Percentiles rank a stretch among this genome's conserved stretches.
Conservation (phyloP, 2,329 filamentous ascomycete genomes). For the Aureobasidium melanogenum region DNA sequence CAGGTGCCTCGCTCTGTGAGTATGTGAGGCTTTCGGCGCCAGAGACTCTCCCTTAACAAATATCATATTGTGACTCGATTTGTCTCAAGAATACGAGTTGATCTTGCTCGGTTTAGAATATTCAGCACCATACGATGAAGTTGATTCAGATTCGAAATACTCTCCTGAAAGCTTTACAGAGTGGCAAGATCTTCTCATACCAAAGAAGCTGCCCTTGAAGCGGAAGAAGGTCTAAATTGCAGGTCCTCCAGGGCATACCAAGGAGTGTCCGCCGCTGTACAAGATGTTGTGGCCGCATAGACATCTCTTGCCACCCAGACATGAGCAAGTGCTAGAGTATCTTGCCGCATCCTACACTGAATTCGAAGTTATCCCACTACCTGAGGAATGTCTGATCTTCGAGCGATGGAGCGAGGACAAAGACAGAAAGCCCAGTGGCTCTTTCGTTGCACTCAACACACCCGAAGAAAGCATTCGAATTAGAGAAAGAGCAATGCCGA, state of each 20-base stretch:
- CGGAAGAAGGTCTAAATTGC: background rate
- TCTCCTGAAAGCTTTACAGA: background rate
- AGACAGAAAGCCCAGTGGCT: too few species aligned
- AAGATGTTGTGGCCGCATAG: too few species aligned
- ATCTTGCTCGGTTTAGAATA: too few species aligned
- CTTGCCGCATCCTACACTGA: background rate
- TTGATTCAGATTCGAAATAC: background rate
- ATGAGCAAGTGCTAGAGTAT: background rate
- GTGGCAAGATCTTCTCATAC: background rate
- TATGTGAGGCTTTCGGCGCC: too few species aligned
- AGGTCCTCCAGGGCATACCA: too few species aligned
- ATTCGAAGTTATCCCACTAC: background rate
- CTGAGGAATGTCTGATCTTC: background rate
- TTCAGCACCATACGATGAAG: background rate
- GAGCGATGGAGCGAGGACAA: background rate
- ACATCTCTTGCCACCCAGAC: too few species aligned
- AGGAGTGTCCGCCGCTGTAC: too few species aligned
- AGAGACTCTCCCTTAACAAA: too few species aligned
- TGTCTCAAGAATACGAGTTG: too few species aligned
- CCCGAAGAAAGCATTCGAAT: background rate
- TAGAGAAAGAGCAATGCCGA: background rate
- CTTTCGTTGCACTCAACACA: background rate
- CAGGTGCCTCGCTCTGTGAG: too few species aligned
- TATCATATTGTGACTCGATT: too few species aligned
- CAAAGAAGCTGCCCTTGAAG: background rate